A percentile compares a stretch with the other conserved stretches of the same genome.
These are phyloP conservation scores for Vigna mungo DNA, from an alignment of 306 rosid species.

Conservation along the genomic window DNA sequence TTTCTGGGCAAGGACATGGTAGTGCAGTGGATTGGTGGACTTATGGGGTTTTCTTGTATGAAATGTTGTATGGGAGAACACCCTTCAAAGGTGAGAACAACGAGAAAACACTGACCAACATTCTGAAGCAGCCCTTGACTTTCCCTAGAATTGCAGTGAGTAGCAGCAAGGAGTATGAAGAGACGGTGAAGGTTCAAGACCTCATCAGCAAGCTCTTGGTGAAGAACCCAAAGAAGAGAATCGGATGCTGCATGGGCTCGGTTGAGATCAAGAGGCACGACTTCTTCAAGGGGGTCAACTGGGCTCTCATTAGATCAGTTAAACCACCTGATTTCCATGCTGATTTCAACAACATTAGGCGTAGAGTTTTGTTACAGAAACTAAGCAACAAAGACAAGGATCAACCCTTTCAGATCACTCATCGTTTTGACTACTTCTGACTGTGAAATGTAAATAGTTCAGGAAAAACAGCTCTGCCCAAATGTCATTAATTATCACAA, in stretches of 20 bases:
- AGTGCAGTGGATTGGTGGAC: constrained; percentile 26
- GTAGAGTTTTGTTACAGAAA: constrained; percentile 11
- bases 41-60: constrained; percentile 1
- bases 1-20: constrained; percentile 1
- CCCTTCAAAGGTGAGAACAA: constrained; percentile 14
- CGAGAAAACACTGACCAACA: not conserved
- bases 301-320: constrained; percentile 1
- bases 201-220: not conserved
- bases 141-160: not conserved
- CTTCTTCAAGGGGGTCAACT: constrained; percentile 2
- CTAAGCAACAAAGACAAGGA: constrained; percentile 11
- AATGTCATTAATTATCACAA: not conserved
- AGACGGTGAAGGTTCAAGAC: not conserved
- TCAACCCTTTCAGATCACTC: not conserved
- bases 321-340: not conserved
- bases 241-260: constrained; percentile 4
- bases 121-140: not conserved
- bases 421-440: constrained; percentile 3
- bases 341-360: not conserved
- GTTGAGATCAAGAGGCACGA: constrained; percentile 16
- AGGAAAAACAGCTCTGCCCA: not conserved
- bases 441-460: constrained; percentile 2
- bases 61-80: not conserved
- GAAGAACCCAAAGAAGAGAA: constrained; percentile 12
- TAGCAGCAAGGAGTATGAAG: not conserved